Conservation (phyloP, 164 flowering plant species). For the Houttuynia cordata region DNA sequence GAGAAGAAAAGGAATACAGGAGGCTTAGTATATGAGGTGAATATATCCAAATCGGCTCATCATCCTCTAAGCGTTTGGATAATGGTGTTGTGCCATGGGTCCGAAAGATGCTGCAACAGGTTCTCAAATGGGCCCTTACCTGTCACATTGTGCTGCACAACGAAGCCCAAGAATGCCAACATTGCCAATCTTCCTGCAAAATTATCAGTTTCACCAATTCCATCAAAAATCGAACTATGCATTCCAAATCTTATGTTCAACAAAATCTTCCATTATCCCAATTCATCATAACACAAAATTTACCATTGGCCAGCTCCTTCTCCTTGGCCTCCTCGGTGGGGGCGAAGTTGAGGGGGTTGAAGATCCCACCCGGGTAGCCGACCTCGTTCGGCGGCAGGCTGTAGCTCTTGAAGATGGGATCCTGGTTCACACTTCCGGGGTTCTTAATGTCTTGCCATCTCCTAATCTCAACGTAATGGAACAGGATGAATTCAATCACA, state of each 20-base stretch:
- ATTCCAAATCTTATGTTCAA: too few relatives aligned
- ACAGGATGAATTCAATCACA: slow-evolving; percentile 94
- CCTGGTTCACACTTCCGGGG: slow-evolving; percentile 96
- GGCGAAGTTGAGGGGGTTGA: slow-evolving; percentile 82
- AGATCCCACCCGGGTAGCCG: slow-evolving; percentile 90
- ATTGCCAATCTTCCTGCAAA: slow-evolving; percentile 90
- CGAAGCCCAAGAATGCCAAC: slow-evolving; percentile 90
- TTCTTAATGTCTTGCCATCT: slow-evolving; percentile 98
- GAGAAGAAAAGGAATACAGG: slow-evolving; percentile 3
- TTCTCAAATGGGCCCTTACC: slow-evolving; percentile 93
- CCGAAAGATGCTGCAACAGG: slow-evolving; percentile 84
- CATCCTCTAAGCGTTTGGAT: slow-evolving; percentile 52
- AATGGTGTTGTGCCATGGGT: slow-evolving; percentile 99
- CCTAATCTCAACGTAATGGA: slow-evolving; percentile 95
- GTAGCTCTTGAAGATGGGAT: slow-evolving; percentile 93
- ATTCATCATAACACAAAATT: neutral
- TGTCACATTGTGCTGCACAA: slow-evolving; percentile 88
- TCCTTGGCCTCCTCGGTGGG: slow-evolving; percentile 87
- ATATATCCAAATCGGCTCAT: too few relatives aligned
- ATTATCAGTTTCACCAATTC: neutral
- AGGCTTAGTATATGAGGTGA: neutral
- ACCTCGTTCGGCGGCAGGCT: slow-evolving; percentile 71
- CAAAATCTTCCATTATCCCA: too few relatives aligned
- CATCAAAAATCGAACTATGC: too few relatives aligned
- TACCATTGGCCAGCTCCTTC: slow-evolving; percentile 97